Base-by-base conservation (phyloP, 371 early-diverging fungal species). In the Dinochytrium kinnereticum region DNA sequence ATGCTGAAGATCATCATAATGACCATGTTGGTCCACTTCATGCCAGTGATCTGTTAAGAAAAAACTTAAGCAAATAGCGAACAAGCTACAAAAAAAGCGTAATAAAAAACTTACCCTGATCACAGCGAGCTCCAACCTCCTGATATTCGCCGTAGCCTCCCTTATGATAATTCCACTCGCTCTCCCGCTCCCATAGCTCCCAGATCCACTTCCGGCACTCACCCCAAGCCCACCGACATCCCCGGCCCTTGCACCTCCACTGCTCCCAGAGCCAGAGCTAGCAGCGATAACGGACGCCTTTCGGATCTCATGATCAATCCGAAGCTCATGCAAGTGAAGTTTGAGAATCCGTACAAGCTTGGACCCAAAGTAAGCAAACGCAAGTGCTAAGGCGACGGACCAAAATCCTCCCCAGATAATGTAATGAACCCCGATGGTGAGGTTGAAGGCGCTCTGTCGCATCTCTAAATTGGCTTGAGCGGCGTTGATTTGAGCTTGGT, bases 1-100 rank as follows among this genome's bases (percentile, higher is more conserved):
- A 24, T 26, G 26, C n/a, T 21, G 55, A 53, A 53, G n/a, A 24
- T n/a, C 5, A 53, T 21, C 55, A 53, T 53, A 24, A 53, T 53
- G 17, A 53, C 24, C 55, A 53, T 53, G 55, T 53, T 53, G 55
- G 55, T 15, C 55, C 55, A 53, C 26, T 53, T 53, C 55, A 53
- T 53, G 13, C 55, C 55, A 13, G 55, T 53, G 13, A 53, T 53
- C 55, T 53, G 55, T n/a, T 53, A 53, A 53, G 5, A 26, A 53
- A 13, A n/a, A n/a, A n/a, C n/a, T n/a, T n/a, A n/a, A n/a, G n/a
- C n/a, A n/a, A n/a, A n/a, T n/a, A n/a, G n/a, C n/a, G n/a, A n/a
- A n/a, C n/a, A 53, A 53, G 26, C 10, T 53, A 53, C 55, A 53
- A 53, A 53, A 26, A 13, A 53, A 53, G 26, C 7, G 26, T 53